phyloP scores from a whole-genome alignment of 345 rosid species.

The Psidium guajava region DNA sequence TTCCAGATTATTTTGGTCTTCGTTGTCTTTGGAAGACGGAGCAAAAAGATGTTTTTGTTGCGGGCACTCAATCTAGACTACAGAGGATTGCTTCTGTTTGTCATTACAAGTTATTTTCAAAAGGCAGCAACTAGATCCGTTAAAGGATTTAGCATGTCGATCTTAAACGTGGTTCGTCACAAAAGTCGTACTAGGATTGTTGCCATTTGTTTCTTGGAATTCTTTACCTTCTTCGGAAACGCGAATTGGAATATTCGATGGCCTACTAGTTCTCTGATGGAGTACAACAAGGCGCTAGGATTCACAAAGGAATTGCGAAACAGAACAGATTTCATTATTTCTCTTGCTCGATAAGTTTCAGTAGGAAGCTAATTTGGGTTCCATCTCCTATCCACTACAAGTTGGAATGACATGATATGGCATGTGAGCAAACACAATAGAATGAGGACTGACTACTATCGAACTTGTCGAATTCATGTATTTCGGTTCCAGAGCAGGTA shows the following conservation, averaged over 20 bases:
- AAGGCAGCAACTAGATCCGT: not conserved
- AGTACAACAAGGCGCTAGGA: not conserved
- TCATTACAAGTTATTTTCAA: not conserved
- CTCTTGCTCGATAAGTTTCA: not conserved
- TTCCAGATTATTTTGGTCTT: not conserved
- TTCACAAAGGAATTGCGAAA: not conserved
- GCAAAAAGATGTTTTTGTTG: not conserved
- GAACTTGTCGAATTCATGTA: slow-evolving; percentile 31
- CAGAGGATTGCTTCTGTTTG: not conserved
- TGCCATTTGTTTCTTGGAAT: not conserved
- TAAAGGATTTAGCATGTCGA: not conserved
- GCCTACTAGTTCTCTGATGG: not conserved
- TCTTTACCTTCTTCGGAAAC: not conserved
- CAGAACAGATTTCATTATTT: not conserved
- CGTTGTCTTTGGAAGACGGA: not conserved
- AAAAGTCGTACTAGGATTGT: not conserved
- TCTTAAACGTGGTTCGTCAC: not conserved
- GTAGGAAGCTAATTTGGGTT: slow-evolving; percentile 7
- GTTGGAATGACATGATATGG: slow-evolving; percentile 39
- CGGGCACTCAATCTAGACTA: not conserved
- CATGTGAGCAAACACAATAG: slow-evolving; percentile 64
- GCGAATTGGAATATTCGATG: not conserved
- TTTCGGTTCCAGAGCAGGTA: slow-evolving; percentile 51
- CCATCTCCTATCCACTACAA: slow-evolving; percentile 20
- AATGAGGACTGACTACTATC: slow-evolving; percentile 46